Evolutionary conservation across 2,329 filamentous ascomycete species (phyloP).

Genomic region (Colletotrichum sp.): DNA sequence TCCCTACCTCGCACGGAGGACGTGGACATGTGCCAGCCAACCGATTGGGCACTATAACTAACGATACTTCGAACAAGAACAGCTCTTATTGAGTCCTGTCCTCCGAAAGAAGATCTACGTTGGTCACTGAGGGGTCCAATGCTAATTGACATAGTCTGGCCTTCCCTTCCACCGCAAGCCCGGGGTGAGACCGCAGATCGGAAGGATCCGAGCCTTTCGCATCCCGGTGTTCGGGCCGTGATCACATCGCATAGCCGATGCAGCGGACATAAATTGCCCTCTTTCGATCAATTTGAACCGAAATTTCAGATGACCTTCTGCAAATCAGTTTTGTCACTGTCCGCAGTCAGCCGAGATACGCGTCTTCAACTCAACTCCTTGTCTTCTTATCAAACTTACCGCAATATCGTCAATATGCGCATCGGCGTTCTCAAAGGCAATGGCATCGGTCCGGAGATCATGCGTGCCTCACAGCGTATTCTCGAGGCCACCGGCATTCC

Average conservation of each 20-base stretch:
- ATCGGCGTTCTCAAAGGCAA: background rate
- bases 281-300: background rate
- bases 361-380: background rate
- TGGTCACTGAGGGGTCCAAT: no score
- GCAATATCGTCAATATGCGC: background rate
- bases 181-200: background rate
- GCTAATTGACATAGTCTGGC: background rate
- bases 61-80: background rate
- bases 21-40: background rate
- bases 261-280: background rate
- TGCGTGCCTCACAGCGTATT: background rate
- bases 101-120: background rate
- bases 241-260: background rate
- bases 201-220: background rate
- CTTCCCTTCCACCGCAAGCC: background rate
- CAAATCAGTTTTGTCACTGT: background rate
- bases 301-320: background rate
- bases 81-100: fast-evolving
- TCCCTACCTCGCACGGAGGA: no score
- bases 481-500: background rate
- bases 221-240: background rate
- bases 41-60: background rate
- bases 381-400: background rate
- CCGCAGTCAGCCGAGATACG: background rate
- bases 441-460: background rate